Percentiles rank a stretch among this genome's conserved stretches.
These are phyloP conservation scores for Xylaria sp. DNA, from an alignment of 2,329 filamentous ascomycete species.

Conservation along the genomic window DNA sequence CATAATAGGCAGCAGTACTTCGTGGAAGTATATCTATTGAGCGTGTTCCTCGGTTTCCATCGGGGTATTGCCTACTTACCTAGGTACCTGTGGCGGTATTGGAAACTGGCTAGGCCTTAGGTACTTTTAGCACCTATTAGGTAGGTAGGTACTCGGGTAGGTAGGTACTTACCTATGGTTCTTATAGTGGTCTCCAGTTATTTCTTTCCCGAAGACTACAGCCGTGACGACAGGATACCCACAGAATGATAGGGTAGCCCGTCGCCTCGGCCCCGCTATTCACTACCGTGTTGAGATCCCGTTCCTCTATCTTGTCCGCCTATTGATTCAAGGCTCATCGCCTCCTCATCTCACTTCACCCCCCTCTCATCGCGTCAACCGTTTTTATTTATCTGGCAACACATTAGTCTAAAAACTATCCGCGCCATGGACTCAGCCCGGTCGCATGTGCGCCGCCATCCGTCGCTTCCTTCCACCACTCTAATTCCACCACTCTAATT, in stretches of 20 bases:
- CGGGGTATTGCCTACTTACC: no score
- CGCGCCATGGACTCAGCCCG: neutral
- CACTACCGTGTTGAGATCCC: slow-evolving; percentile 48
- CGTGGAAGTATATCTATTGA: no score
- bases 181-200: neutral
- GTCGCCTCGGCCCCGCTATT: slow-evolving; percentile 43
- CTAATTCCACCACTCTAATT: no score
- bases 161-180: neutral
- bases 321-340: slow-evolving; percentile 3
- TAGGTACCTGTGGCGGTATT: no score
- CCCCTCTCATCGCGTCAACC: slow-evolving; percentile 1
- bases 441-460: neutral
- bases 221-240: slow-evolving; percentile 42
- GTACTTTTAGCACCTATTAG: neutral
- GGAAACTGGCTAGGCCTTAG: neutral
- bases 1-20: neutral
- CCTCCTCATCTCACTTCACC: slow-evolving; percentile 15
- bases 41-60: no score
- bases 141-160: no score
- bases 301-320: slow-evolving; percentile 16
- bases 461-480: neutral
- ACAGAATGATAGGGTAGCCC: slow-evolving; percentile 33
- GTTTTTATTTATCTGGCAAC: neutral
- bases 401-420: neutral
- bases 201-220: slow-evolving; percentile 49